phyloP scores from a whole-genome alignment of 441 rosid genomes.

The Theobroma grandiflorum region DNA sequence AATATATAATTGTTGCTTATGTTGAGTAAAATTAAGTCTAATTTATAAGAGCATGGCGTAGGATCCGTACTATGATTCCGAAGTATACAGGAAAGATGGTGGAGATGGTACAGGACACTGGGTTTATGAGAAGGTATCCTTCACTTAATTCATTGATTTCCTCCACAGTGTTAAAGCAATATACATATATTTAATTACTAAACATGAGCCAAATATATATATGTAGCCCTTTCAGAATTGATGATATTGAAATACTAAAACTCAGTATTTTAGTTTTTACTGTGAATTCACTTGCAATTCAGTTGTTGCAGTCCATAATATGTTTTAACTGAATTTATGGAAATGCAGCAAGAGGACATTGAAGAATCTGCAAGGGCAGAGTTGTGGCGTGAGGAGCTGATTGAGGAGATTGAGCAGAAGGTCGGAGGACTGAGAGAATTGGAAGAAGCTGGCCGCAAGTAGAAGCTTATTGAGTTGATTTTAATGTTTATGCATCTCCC shows the following conservation, averaged over 20 bases:
- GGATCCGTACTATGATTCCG: slow-evolving; percentile 96
- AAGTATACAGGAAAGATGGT: slow-evolving; percentile 80
- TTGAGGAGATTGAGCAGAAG: slow-evolving; percentile 90
- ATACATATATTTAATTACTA: neutral
- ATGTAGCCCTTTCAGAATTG: no score
- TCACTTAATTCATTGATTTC: neutral
- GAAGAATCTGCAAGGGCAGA: slow-evolving; percentile 87
- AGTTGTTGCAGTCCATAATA: neutral
- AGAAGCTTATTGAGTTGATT: slow-evolving; percentile 27
- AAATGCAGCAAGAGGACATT: slow-evolving; percentile 81
- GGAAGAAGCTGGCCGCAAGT: slow-evolving; percentile 77
- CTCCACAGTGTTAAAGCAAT: neutral
- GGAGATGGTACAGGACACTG: slow-evolving; percentile 92
- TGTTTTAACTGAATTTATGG: neutral
- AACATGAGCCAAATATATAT: neutral
- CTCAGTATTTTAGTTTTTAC: no score
- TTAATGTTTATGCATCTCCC: neutral
- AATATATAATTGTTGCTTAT: neutral
- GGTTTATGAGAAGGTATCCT: slow-evolving; percentile 78
- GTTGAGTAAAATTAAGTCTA: neutral
- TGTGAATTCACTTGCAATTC: neutral
- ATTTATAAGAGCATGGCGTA: slow-evolving; percentile 22
- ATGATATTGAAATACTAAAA: no score
- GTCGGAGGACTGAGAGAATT: slow-evolving; percentile 80
- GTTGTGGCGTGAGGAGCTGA: slow-evolving; percentile 89